Conservation (phyloP, 176 grass and related monocot species). For the Phoenix dactylifera region DNA sequence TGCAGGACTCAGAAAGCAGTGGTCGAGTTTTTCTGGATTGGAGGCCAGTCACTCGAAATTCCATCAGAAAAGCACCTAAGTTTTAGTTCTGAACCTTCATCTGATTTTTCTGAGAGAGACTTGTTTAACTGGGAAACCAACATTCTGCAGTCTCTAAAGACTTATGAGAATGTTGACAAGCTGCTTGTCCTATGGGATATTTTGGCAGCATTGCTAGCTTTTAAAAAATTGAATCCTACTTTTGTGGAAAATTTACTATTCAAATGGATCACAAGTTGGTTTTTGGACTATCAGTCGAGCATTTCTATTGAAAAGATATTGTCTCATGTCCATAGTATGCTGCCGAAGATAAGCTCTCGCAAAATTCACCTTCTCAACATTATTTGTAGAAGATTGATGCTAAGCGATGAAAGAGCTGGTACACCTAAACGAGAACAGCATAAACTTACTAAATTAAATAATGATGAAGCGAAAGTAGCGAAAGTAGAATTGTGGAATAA, state of each 20-base stretch:
- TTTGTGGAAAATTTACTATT: slow-evolving; percentile 42
- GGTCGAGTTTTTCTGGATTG: slow-evolving; percentile 68
- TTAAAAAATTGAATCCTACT: slow-evolving; percentile 36
- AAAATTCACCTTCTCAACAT: slow-evolving; percentile 73
- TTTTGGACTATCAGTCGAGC: slow-evolving; percentile 19
- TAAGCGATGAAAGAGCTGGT: neutral
- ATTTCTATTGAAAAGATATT: slow-evolving; percentile 31
- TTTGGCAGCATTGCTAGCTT: slow-evolving; percentile 35
- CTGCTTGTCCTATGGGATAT: slow-evolving; percentile 56
- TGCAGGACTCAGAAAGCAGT: slow-evolving; percentile 75
- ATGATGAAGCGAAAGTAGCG: slow-evolving; percentile 2
- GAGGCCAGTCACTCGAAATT: slow-evolving; percentile 66
- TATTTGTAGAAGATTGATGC: slow-evolving; percentile 61
- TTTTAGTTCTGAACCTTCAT: slow-evolving; percentile 16
- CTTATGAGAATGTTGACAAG: slow-evolving; percentile 47
- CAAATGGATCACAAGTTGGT: slow-evolving; percentile 51
- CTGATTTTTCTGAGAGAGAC: slow-evolving; percentile 25
- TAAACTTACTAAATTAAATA: slow-evolving; percentile 10
- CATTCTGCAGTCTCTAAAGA: slow-evolving; percentile 49
- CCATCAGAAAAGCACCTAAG: slow-evolving; percentile 27
- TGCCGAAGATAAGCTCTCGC: slow-evolving; percentile 35
- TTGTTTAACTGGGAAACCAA: slow-evolving; percentile 52
- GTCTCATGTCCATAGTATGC: slow-evolving; percentile 18
- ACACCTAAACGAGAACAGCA: slow-evolving; percentile 1
- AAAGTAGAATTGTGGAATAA: slow-evolving; percentile 43